phyloP scores from a whole-genome alignment of 2,329 filamentous ascomycete species.

The Claviceps sp. region DNA sequence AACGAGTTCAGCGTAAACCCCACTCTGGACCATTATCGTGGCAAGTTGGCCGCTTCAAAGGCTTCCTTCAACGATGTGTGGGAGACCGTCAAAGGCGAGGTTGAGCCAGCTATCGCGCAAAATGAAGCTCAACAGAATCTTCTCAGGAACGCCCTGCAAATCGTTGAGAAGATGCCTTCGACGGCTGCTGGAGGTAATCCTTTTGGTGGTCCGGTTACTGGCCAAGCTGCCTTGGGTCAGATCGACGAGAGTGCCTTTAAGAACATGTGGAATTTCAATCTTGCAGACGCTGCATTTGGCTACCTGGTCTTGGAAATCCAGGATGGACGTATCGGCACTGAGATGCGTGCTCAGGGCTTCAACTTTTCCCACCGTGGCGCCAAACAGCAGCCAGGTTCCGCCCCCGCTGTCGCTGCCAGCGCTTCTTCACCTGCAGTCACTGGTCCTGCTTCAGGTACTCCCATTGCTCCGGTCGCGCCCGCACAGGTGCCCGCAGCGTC shows the following conservation, averaged over 20 bases:
- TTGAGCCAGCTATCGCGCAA: conserved; percentile 83
- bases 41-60: conserved; percentile 94
- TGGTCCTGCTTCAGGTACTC: conserved; percentile 15
- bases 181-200: conserved; percentile 93
- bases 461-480: conserved; percentile 23
- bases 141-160: conserved; percentile 76
- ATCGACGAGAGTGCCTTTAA: conserved; percentile 99
- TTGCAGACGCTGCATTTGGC: conserved; percentile 93
- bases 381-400: conserved; percentile 48
- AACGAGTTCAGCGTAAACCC: conserved; percentile 99
- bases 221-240: conserved; percentile 62
- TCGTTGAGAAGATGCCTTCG: conserved; percentile 96
- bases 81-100: conserved; percentile 95
- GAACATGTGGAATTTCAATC: conserved; percentile 99
- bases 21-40: conserved; percentile 93
- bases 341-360: conserved; percentile 98
- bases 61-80: conserved; percentile 98
- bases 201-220: conserved; percentile 74
- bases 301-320: conserved; percentile 93
- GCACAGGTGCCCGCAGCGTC: conserved; percentile 20
- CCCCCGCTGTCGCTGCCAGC: conserved; percentile 20
- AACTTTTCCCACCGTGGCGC: conserved; percentile 94
- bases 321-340: conserved; percentile 87
- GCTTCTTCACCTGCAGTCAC: conserved; percentile 12
- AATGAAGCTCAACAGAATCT: conserved; percentile 92